phyloP scores from a whole-genome alignment of 495 filamentous ascomycete genomes.

The Penicillium chermesinum region DNA sequence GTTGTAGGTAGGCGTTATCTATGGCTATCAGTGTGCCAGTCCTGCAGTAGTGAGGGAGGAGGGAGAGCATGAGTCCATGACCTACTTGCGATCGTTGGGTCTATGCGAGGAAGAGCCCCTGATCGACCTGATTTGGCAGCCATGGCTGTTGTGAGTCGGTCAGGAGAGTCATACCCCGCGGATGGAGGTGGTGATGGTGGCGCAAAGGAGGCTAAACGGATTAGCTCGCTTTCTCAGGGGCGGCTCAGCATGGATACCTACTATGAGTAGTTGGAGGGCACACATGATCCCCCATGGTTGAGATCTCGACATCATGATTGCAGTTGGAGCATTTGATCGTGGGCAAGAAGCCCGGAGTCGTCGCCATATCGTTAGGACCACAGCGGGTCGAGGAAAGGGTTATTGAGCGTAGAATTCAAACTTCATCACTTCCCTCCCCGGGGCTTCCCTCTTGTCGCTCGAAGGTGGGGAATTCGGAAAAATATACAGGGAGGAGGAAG shows the following conservation, averaged over 20 bases:
- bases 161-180: conserved; percentile 21
- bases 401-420: conserved; percentile 11
- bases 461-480: neutral
- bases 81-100: conserved; percentile 53
- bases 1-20: conserved; percentile 60
- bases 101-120: conserved; percentile 47
- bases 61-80: too few relatives aligned
- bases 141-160: conserved; percentile 16
- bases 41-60: neutral
- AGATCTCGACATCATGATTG: conserved; percentile 78
- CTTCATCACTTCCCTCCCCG: conserved; percentile 6
- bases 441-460: too few relatives aligned
- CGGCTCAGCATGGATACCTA: neutral
- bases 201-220: conserved; percentile 17
- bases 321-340: conserved; percentile 95
- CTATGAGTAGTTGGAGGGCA: conserved; percentile 40
- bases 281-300: conserved; percentile 86
- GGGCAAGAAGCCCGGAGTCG: conserved; percentile 63
- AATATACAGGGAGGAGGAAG: neutral
- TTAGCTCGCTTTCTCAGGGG: conserved; percentile 1
- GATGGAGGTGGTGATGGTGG: conserved; percentile 38
- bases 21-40: conserved; percentile 9
- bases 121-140: conserved; percentile 21
- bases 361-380: conserved; percentile 15
- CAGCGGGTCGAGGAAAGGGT: conserved; percentile 8